A percentile compares a stretch with the other conserved stretches of the same genome.
phyloP scores from a whole-genome alignment of 23 red algal species.

The Gracilaria caudata region DNA sequence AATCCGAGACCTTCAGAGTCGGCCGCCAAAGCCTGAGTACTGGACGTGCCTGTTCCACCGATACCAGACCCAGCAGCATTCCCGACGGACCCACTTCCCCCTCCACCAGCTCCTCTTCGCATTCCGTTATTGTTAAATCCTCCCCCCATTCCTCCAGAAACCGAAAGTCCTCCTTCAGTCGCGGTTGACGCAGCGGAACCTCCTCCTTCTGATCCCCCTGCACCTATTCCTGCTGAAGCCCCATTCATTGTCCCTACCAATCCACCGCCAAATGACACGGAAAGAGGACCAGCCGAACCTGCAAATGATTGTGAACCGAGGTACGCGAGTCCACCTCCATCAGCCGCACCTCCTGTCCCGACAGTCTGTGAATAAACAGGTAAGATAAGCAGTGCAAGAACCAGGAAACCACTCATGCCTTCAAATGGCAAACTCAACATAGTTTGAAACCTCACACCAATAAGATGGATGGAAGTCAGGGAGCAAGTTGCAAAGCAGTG shows the following conservation, averaged over 20 bases:
- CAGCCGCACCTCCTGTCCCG: slow-evolving; percentile 23
- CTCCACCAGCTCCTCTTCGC: slow-evolving; percentile 34
- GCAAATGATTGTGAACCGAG: slow-evolving; percentile 29
- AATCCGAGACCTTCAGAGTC: slow-evolving; percentile 13
- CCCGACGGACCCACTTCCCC: slow-evolving; percentile 37
- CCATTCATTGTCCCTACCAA: slow-evolving; percentile 50
- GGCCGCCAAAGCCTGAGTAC: neutral
- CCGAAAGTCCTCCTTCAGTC: slow-evolving; percentile 13
- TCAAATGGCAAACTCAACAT: neutral
- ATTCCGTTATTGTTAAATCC: slow-evolving; percentile 29
- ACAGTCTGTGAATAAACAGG: slow-evolving; percentile 22
- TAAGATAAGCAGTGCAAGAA: neutral
- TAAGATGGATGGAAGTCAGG: neutral
- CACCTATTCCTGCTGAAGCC: slow-evolving; percentile 44
- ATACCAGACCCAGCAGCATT: slow-evolving; percentile 19
- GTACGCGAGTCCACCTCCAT: slow-evolving; percentile 12
- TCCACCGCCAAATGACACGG: slow-evolving; percentile 41
- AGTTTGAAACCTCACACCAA: neutral
- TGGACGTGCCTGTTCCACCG: slow-evolving; percentile 40
- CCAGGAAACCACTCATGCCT: neutral
- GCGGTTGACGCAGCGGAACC: slow-evolving; percentile 47
- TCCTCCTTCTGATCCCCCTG: slow-evolving; percentile 38
- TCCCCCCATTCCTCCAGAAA: slow-evolving; percentile 50
- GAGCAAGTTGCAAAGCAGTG: neutral
- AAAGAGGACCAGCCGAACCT: slow-evolving; percentile 14